Evolutionary conservation across 2,329 filamentous ascomycete species (phyloP).

Genomic region (Botrytis medusae): DNA sequence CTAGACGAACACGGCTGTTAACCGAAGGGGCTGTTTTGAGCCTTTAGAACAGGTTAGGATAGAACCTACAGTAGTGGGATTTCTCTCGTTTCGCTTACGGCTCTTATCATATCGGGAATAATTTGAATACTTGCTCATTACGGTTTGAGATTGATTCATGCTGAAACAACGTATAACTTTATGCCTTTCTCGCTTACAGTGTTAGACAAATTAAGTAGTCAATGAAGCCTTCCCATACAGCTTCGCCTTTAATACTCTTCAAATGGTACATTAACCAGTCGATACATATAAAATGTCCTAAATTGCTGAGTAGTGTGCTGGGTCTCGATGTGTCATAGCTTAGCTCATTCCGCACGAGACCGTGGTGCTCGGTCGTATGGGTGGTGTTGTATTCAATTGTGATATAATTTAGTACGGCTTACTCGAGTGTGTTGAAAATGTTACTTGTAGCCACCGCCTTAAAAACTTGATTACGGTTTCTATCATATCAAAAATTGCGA

Average conservation of each 20-base stretch:
- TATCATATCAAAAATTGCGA: accelerated
- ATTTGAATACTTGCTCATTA: neutral
- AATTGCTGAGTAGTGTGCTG: too few species aligned
- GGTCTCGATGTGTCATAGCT: neutral
- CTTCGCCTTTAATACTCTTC: accelerated
- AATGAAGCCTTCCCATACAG: accelerated
- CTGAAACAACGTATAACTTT: neutral
- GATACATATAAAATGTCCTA: too few species aligned
- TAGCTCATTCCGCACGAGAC: neutral
- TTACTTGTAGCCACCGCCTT: accelerated
- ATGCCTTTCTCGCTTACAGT: neutral
- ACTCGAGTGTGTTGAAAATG: neutral
- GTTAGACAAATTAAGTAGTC: neutral
- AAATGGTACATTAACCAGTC: too few species aligned
- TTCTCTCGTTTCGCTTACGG: neutral
- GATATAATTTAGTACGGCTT: neutral
- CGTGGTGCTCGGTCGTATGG: neutral
- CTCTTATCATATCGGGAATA: accelerated
- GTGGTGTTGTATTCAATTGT: neutral
- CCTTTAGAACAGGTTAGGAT: neutral
- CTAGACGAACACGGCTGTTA: neutral
- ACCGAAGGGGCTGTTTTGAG: neutral
- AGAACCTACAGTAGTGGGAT: neutral
- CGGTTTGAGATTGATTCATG: neutral
- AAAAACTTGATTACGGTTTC: accelerated